Base-by-base conservation (phyloP, 495 filamentous ascomycete species). In the Aspergillus bridgeri region DNA sequence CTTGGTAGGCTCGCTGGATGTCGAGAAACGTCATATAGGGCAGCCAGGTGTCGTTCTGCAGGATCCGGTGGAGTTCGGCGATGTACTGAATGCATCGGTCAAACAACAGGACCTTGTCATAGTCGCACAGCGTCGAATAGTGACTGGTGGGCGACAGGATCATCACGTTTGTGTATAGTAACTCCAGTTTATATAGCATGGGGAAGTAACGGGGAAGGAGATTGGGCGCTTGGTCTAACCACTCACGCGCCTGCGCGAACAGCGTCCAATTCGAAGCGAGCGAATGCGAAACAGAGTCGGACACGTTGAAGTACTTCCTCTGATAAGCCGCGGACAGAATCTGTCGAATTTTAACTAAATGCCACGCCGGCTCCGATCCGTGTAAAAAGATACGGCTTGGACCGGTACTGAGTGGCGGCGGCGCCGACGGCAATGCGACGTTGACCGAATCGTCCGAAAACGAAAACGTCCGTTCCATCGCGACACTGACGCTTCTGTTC, bases 391-490 rank as follows among this genome's bases (percentile, higher is more conserved):
- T 75, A 68, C 77, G 33, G 60, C 68, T 71, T 63, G 74, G 47
- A 54, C 76, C 64, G 57, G 65, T 44, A n/a, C n/a, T 67, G 67
- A 3, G 63, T 70, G 42, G 53, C 67, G 20, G 60, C 68, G 79
- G 73, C 45, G 67, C 61, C 33, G 71, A 68, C 9, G 82, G 82
- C 60, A 89, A 74, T 9, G 73, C 79, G 42, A 95, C 90, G 59
- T 86, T 85, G 2, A 86, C 81, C n/a, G 91, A 88, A 42, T 89
- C 89, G 67, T 98, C 93, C 1, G 89, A 91, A 67, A 98, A 94
- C 5, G 93, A 95, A 68, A 96, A 96, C 0, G 89, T 85, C 43
- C 90, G 80, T 25, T 86, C 84, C 51, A 91, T 81, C 17, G 90
- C 88, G 73, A 92, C 83, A 58, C 89, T 91, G 29, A 90, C 90